Conservation (phyloP, 2,329 filamentous ascomycete species). For the Neonectria magnoliae region DNA sequence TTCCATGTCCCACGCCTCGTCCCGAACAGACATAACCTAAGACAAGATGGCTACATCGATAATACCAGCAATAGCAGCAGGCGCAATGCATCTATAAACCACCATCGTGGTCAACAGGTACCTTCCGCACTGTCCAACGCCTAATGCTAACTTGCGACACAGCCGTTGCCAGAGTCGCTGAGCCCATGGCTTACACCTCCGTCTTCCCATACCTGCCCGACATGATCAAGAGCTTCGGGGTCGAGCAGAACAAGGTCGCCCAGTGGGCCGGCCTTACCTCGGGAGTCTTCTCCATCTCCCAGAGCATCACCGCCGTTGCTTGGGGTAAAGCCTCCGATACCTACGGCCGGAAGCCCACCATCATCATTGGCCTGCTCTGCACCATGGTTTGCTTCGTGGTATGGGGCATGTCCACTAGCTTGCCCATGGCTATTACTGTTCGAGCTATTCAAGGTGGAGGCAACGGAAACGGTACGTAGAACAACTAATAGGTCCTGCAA, state of each 20-base stretch:
- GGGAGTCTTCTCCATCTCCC: constrained; percentile 76
- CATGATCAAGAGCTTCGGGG: constrained; percentile 83
- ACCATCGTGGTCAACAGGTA: constrained; percentile 31
- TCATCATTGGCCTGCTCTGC: constrained; percentile 76
- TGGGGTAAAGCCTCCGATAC: constrained; percentile 83
- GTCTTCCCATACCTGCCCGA: constrained; percentile 78
- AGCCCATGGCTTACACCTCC: constrained; percentile 77
- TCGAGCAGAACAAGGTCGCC: constrained; percentile 76
- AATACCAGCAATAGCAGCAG: not conserved
- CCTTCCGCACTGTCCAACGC: constrained; percentile 13
- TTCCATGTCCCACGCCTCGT: constrained; percentile 33
- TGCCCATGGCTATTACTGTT: constrained; percentile 82
- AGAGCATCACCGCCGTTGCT: constrained; percentile 75
- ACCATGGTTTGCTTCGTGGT: constrained; percentile 85
- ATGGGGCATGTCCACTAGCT: constrained; percentile 84
- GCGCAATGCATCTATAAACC: not conserved
- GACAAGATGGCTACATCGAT: constrained; percentile 9
- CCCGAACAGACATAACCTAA: constrained; percentile 27
- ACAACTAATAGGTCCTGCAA: not conserved
- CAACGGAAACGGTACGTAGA: constrained; percentile 79
- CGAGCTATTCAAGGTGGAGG: constrained; percentile 83
- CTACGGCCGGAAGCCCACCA: constrained; percentile 83
- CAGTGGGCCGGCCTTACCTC: constrained; percentile 83
- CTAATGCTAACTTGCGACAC: constrained; percentile 46
- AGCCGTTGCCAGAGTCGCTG: constrained; percentile 83